Conservation (phyloP, 2,329 filamentous ascomycete species). For the Plectosphaerella cucumerina region DNA sequence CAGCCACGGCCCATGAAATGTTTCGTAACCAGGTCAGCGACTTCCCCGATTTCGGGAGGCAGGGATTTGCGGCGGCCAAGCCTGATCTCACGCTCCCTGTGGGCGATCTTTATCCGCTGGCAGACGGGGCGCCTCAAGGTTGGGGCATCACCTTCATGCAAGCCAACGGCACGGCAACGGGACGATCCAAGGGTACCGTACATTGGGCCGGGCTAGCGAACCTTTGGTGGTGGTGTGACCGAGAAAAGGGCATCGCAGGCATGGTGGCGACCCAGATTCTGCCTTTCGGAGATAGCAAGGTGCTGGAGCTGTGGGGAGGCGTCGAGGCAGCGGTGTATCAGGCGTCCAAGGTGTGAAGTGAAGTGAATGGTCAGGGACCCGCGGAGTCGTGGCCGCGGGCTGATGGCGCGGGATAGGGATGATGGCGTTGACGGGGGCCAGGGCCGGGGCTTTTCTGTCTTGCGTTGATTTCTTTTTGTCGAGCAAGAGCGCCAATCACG, state of each 20-base stretch:
- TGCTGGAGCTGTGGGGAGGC: conserved; percentile 33
- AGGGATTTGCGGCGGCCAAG: conserved; percentile 40
- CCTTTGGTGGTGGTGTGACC: conserved; percentile 59
- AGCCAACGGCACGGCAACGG: conserved; percentile 41
- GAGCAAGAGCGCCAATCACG: no score
- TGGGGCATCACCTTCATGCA: conserved; percentile 61
- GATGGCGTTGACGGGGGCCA: no score
- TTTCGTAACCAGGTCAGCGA: conserved; percentile 59
- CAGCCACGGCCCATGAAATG: conserved; percentile 58
- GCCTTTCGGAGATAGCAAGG: conserved; percentile 40
- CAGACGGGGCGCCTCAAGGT: conserved; percentile 50
- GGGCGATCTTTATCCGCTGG: conserved; percentile 44
- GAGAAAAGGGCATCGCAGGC: conserved; percentile 53
- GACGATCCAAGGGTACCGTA: conserved; percentile 44
- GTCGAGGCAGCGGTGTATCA: conserved; percentile 34
- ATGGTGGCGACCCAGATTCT: conserved; percentile 47
- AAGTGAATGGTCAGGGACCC: no score
- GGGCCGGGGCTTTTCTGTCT: no score
- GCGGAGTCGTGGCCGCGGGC: no score
- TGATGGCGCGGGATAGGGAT: no score
- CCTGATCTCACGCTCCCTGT: conserved; percentile 41
- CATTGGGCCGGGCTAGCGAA: conserved; percentile 59
- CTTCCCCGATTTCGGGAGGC: conserved; percentile 47
- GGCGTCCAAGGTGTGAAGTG: conserved; percentile 7
- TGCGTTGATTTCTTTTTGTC: no score